Percentiles rank a stretch among this genome's conserved stretches.
phyloP scores from a whole-genome alignment of 2,329 filamentous ascomycete genomes.

The Phialophora expanda region DNA sequence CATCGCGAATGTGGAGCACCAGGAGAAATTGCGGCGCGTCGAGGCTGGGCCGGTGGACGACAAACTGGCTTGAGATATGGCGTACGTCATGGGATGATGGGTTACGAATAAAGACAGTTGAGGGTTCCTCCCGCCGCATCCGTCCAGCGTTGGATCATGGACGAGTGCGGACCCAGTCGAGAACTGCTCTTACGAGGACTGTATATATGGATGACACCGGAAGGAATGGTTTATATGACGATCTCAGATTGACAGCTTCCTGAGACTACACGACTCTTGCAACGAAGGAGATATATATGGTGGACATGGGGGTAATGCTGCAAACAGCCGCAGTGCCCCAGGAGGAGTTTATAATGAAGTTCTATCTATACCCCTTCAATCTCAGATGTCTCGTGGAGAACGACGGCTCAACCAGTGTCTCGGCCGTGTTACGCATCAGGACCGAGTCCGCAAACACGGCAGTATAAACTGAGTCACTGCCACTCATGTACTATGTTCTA shows the following conservation, averaged over 20 bases:
- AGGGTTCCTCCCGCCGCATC: background rate
- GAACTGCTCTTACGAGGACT: background rate
- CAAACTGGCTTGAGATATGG: background rate
- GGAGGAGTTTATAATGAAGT: no score
- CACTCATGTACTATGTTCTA: background rate
- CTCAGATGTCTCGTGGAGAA: no score
- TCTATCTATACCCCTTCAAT: no score
- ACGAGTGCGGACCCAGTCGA: background rate
- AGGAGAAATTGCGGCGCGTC: constrained; percentile 20
- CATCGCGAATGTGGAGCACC: constrained; percentile 72
- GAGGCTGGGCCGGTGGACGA: constrained; percentile 1
- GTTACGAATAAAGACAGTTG: background rate
- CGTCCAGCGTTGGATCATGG: background rate
- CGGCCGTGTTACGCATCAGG: no score
- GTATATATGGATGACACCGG: background rate
- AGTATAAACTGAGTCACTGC: no score
- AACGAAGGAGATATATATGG: background rate
- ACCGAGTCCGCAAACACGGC: no score
- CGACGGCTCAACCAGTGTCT: no score
- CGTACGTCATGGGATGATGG: background rate
- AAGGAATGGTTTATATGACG: background rate
- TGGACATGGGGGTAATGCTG: background rate
- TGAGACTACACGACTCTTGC: background rate
- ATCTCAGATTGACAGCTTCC: background rate
- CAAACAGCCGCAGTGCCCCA: background rate